A percentile compares a stretch with the other conserved stretches of the same genome.
Conservation (phyloP, 75 land plant genomes). For the Sequoiadendron giganteum region DNA sequence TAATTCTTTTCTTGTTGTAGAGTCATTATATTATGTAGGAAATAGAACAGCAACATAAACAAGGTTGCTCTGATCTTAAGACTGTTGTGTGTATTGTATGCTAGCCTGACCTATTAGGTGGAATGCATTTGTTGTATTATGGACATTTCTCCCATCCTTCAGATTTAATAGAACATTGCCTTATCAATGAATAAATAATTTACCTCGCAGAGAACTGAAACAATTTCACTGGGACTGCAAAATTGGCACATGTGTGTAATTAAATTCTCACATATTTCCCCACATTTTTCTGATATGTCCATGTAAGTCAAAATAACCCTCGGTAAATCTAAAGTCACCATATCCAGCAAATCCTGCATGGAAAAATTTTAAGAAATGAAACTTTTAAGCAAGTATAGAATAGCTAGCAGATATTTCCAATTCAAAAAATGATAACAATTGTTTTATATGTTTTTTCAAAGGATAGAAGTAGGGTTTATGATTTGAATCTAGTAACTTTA, state of each 20-base stretch:
- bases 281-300: background rate
- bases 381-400: background rate
- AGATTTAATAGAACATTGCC: background rate
- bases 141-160: background rate
- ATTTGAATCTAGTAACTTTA: no score
- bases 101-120: background rate
- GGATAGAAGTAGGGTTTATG: background rate
- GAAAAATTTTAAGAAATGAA: background rate
- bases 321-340: conserved; percentile 3
- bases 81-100: background rate
- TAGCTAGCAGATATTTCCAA: background rate
- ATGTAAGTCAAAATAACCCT: background rate
- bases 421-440: background rate
- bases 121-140: no score
- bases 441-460: background rate
- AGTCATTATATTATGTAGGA: no score
- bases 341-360: conserved; percentile 7
- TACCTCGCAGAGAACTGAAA: conserved; percentile 5
- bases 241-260: conserved; percentile 6
- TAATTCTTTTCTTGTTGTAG: no score
- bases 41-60: background rate
- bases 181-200: background rate
- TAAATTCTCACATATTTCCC: background rate
- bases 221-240: background rate
- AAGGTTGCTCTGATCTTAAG: background rate